Conservation (phyloP, 805 yeast genomes). For the Saccharomyces eubayanus region DNA sequence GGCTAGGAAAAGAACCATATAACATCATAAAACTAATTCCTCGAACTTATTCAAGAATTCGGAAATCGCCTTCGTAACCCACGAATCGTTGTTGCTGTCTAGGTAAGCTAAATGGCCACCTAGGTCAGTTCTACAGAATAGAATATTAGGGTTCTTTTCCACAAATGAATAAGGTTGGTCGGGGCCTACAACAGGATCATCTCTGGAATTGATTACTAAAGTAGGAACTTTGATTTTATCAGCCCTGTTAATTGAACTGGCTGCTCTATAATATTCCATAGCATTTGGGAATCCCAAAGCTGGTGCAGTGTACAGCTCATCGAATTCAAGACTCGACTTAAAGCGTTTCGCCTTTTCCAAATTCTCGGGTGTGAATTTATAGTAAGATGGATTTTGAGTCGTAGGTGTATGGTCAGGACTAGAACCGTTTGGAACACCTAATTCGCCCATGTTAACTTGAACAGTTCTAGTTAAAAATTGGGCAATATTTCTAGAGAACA, state of each 20-base stretch:
- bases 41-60: constrained; percentile 35
- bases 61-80: constrained; percentile 39
- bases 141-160: constrained; percentile 47
- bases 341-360: constrained; percentile 33
- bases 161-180: constrained; percentile 44
- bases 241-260: constrained; percentile 53
- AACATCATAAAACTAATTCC: constrained; percentile 13
- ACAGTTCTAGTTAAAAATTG: constrained; percentile 36
- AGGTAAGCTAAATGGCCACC: constrained; percentile 66
- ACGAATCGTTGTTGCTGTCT: constrained; percentile 37
- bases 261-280: constrained; percentile 55
- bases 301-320: constrained; percentile 50
- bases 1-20: not conserved
- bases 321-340: constrained; percentile 47
- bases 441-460: constrained; percentile 36
- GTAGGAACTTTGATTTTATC: constrained; percentile 52
- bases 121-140: constrained; percentile 48
- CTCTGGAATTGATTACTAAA: constrained; percentile 48
- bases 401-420: constrained; percentile 12
- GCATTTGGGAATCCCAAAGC: constrained; percentile 56
- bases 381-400: constrained; percentile 12
- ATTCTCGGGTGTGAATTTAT: constrained; percentile 27
- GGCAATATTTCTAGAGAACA: constrained; percentile 37
- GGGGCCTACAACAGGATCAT: constrained; percentile 52
- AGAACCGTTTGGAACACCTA: constrained; percentile 11